Evolutionary conservation across 148 eudicot genomes (phyloP).

Genomic region (Cornus florida): DNA sequence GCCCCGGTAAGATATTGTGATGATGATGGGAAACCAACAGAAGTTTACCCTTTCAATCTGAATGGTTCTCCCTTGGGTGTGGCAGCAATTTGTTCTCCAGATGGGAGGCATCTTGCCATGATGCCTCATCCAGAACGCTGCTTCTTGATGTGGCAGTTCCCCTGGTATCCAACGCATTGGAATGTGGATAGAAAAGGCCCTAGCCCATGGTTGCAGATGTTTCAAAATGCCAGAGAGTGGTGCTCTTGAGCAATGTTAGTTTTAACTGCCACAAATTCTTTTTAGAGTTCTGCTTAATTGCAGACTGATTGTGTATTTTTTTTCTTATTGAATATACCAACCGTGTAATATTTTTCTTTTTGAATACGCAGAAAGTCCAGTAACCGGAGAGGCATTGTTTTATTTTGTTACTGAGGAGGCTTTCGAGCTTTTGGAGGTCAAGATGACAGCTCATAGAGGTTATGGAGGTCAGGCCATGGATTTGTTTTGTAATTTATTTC

Average conservation of each 20-base stretch:
- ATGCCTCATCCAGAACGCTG: slow-evolving; percentile 98
- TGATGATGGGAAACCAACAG: slow-evolving; percentile 75
- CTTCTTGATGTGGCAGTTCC: slow-evolving; percentile 96
- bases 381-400: too few relatives aligned
- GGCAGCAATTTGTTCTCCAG: slow-evolving; percentile 89
- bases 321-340: too few relatives aligned
- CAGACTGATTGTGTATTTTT: neutral
- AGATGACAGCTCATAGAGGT: neutral
- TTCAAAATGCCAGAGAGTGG: slow-evolving; percentile 94
- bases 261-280: neutral
- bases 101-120: slow-evolving; percentile 93
- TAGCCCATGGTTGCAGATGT: slow-evolving; percentile 88
- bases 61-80: slow-evolving; percentile 95
- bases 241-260: slow-evolving; percentile 45
- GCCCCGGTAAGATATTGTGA: slow-evolving; percentile 87
- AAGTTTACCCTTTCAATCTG: slow-evolving; percentile 73
- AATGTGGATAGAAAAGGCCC: slow-evolving; percentile 77
- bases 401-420: neutral
- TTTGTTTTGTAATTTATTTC: neutral
- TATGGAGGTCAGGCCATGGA: neutral
- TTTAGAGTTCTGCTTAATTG: neutral
- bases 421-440: neutral
- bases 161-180: slow-evolving; percentile 94
- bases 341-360: too few relatives aligned
- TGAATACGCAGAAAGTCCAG: too few relatives aligned